Base-by-base conservation (phyloP, 805 yeast genomes). In the Metschnikowia baotianmanensis region DNA sequence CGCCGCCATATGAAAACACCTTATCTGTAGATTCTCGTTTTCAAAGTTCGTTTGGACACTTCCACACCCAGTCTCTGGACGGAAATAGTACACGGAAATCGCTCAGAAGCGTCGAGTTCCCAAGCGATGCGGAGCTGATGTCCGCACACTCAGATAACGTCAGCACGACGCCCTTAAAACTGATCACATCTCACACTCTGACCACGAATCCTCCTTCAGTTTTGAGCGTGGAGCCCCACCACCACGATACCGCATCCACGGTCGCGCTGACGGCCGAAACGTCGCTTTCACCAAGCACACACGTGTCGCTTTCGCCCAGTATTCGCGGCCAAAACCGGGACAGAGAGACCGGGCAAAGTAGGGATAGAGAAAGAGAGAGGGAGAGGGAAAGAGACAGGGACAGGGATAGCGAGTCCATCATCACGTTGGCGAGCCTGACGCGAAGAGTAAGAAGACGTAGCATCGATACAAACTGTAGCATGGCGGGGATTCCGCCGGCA, bases 401-500 rank as follows among this genome's bases (percentile, higher is more conserved):
- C 24, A 48, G 71, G 29, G 74, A 69, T 46, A 65, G 68, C 46
- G 74, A 69, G 56, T 57, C 65, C 13, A 70, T 70, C 10, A 63
- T 70, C 15, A 70, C 75, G 3, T 55, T 69, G 45, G 74, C 75
- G 6, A 61, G 68, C 38, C 61, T 69, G 5, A 58, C 71, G 20
- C 50, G 74, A 38, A 51, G 72, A 36, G 45, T 56, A 10, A 54
- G 74, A 36, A 56, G 75, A 45, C 55, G 74, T 40, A 66, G 72
- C 45, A 57, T 67, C 23, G 74, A 77, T 20, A 74, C 83, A 3
- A 82, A 79, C 48, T 77, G 86, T 16, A 77, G 84, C 36, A 78
- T 84, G 0, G 68, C 79, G 20, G 87, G 87, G 0, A 82, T 83
- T 13, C 79, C 88, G 1, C 88, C 89, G 0, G 83, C 86, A n/a